Conservation (phyloP, 2,329 filamentous ascomycete species). For the Colletotrichum sojae region DNA sequence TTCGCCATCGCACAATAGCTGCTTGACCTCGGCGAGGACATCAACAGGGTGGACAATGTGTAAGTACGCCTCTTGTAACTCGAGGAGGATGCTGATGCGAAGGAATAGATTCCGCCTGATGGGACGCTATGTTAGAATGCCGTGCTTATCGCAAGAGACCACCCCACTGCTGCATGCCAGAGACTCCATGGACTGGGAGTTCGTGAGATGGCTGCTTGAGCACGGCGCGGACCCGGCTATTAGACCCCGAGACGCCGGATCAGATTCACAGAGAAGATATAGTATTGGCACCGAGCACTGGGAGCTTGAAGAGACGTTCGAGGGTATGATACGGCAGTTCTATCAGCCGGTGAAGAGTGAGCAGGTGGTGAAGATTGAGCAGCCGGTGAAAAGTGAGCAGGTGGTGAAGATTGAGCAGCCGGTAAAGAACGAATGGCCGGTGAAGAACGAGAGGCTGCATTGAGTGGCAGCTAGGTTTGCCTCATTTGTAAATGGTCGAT, state of each 20-base stretch:
- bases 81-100: neutral
- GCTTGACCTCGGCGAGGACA: slow-evolving; percentile 5
- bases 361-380: no score
- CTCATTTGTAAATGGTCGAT: no score
- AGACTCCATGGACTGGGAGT: slow-evolving; percentile 12
- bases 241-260: neutral
- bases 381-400: no score
- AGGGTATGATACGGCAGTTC: slow-evolving; percentile 6
- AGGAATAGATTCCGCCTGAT: slow-evolving; percentile 7
- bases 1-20: slow-evolving; percentile 6
- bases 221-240: slow-evolving; percentile 11
- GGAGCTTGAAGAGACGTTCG: slow-evolving; percentile 1
- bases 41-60: slow-evolving; percentile 5
- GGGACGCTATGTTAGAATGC: neutral
- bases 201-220: neutral
- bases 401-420: no score
- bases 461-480: no score
- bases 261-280: neutral
- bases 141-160: neutral
- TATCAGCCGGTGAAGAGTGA: neutral
- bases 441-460: no score
- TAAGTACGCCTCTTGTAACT: neutral
- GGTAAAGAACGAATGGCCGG: no score
- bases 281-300: neutral
- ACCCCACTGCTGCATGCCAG: slow-evolving; percentile 7